A percentile compares a stretch with the other conserved stretches of the same genome.
phyloP scores from a whole-genome alignment of 208 protist genomes.

The Leishmania guyanensis region DNA sequence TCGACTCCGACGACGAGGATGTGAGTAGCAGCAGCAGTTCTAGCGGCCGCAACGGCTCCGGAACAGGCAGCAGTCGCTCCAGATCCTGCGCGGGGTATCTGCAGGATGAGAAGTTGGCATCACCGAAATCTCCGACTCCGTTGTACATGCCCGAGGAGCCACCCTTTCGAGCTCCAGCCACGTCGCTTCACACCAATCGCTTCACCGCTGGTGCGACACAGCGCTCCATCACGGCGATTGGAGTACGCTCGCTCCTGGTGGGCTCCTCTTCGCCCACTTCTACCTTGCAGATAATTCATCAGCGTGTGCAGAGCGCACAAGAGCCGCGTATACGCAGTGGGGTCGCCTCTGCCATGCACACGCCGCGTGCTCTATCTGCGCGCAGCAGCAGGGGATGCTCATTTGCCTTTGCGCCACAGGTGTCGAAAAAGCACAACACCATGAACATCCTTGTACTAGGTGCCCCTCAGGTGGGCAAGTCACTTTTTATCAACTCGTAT shows the following conservation, averaged over 20 bases:
- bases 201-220: constrained; percentile 6
- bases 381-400: constrained; percentile 32
- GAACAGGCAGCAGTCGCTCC: background rate
- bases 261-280: background rate
- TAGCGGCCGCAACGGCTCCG: constrained; percentile 4
- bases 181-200: background rate
- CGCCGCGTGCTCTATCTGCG: constrained; percentile 14
- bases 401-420: constrained; percentile 24
- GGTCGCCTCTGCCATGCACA: background rate
- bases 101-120: background rate
- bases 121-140: background rate
- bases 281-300: constrained; percentile 11
- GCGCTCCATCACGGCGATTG: constrained; percentile 4
- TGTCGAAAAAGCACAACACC: constrained; percentile 17
- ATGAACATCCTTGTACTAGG: constrained; percentile 84
- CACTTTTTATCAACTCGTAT: constrained; percentile 78
- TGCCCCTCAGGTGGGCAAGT: constrained; percentile 80
- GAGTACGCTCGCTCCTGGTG: background rate
- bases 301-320: constrained; percentile 15
- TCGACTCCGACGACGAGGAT: constrained; percentile 24
- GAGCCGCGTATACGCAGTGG: background rate
- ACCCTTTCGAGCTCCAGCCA: background rate
- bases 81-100: background rate
- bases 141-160: background rate
- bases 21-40: constrained; percentile 8